Conservation (phyloP, 164 flowering plant species). For the Berberis thunbergii region DNA sequence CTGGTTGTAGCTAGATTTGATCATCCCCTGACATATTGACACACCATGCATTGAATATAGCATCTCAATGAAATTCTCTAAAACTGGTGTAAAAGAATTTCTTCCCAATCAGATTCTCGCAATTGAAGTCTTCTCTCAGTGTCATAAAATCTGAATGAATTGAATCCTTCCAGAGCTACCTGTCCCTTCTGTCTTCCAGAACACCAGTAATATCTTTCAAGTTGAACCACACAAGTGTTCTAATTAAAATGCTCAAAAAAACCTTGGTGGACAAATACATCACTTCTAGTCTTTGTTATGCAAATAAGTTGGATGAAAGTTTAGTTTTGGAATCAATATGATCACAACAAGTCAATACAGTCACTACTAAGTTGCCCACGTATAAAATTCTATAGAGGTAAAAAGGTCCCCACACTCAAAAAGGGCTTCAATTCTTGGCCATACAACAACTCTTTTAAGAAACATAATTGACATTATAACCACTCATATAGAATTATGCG, state of each 20-base stretch:
- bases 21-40: no score
- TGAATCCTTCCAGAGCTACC: no score
- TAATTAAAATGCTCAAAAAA: not conserved
- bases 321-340: not conserved
- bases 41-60: no score
- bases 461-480: slow-evolving; percentile 8
- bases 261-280: not conserved
- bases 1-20: no score
- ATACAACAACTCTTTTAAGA: slow-evolving; percentile 6
- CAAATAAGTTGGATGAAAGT: not conserved
- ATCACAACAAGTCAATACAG: not conserved
- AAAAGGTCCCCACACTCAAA: not conserved
- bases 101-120: no score
- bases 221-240: not conserved
- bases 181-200: no score
- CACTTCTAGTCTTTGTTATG: not conserved
- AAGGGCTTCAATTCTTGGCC: slow-evolving; percentile 10
- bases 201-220: no score
- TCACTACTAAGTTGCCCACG: not conserved
- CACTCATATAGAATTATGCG: slow-evolving; percentile 3
- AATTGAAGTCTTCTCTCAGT: no score
- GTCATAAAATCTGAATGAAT: no score
- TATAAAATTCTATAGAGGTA: no score
- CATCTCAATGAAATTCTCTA: no score
- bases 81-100: no score